phyloP scores from a whole-genome alignment of 2,329 filamentous ascomycete species.

The Fusarium albidum region DNA sequence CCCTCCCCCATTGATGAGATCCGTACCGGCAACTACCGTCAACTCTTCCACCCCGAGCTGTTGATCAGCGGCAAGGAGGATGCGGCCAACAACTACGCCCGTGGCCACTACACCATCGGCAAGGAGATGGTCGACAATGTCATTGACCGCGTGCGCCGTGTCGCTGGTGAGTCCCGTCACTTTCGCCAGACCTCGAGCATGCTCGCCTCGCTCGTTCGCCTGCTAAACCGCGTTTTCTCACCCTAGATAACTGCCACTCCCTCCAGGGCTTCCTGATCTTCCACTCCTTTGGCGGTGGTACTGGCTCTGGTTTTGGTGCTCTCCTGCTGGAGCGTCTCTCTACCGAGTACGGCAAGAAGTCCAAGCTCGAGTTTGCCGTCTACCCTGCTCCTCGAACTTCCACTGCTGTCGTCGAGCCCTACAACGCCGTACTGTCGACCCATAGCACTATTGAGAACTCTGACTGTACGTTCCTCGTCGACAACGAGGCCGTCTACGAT shows the following conservation, averaged over 20 bases:
- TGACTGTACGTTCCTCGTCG: slow-evolving; percentile 81
- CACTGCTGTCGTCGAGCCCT: slow-evolving; percentile 76
- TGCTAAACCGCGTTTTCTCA: slow-evolving; percentile 31
- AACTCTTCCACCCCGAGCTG: slow-evolving; percentile 77
- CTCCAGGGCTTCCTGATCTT: slow-evolving; percentile 79
- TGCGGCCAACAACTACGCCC: slow-evolving; percentile 80
- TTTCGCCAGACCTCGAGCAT: not conserved
- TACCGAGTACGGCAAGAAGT: slow-evolving; percentile 80
- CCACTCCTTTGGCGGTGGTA: slow-evolving; percentile 78
- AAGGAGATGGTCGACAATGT: slow-evolving; percentile 79
- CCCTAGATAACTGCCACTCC: slow-evolving; percentile 73
- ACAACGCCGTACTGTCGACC: slow-evolving; percentile 77
- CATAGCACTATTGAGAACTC: slow-evolving; percentile 81
- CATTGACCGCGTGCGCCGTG: slow-evolving; percentile 74
- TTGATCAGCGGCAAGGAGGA: slow-evolving; percentile 79
- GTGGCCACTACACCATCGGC: slow-evolving; percentile 79
- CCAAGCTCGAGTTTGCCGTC: slow-evolving; percentile 78
- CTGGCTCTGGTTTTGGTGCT: slow-evolving; percentile 76
- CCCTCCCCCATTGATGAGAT: slow-evolving; percentile 79
- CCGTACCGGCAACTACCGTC: slow-evolving; percentile 71
- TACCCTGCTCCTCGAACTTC: slow-evolving; percentile 76
- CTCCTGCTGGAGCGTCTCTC: slow-evolving; percentile 76
- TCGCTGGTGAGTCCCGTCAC: slow-evolving; percentile 62
- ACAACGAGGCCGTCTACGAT: slow-evolving; percentile 79
- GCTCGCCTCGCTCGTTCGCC: not conserved